phyloP scores from a whole-genome alignment of 2,329 filamentous ascomycete genomes.

The Fusarium palustre region DNA sequence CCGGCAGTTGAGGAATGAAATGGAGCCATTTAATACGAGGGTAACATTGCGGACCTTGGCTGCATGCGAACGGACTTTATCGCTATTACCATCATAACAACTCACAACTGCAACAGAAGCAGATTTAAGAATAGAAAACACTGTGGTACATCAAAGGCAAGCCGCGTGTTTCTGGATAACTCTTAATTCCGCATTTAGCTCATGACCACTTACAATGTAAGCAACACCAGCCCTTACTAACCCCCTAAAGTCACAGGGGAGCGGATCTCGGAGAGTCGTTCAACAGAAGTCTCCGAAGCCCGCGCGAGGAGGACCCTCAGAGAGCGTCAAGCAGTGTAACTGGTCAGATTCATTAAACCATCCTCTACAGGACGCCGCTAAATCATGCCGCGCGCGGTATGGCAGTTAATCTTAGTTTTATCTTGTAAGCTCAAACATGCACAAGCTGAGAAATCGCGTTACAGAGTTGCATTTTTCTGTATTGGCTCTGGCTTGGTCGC shows the following conservation, averaged over 20 bases:
- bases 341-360: neutral
- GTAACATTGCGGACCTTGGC: neutral
- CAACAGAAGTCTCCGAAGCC: neutral
- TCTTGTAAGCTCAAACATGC: neutral
- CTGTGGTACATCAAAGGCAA: neutral
- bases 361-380: neutral
- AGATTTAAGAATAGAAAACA: neutral
- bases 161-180: neutral
- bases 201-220: neutral
- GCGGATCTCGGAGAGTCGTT: neutral
- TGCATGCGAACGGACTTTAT: neutral
- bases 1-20: neutral
- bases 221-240: neutral
- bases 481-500: neutral
- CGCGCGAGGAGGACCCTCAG: neutral
- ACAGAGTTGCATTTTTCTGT: neutral
- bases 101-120: neutral
- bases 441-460: neutral
- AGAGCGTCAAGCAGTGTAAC: conserved; percentile 8
- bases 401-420: neutral
- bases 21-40: neutral
- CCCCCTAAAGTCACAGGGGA: neutral
- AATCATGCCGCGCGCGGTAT: conserved; percentile 8
- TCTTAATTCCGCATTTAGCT: neutral
- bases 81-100: neutral